Evolutionary conservation across 2,329 filamentous ascomycete genomes (phyloP).

Genomic region (Harringtonia aguacate): DNA sequence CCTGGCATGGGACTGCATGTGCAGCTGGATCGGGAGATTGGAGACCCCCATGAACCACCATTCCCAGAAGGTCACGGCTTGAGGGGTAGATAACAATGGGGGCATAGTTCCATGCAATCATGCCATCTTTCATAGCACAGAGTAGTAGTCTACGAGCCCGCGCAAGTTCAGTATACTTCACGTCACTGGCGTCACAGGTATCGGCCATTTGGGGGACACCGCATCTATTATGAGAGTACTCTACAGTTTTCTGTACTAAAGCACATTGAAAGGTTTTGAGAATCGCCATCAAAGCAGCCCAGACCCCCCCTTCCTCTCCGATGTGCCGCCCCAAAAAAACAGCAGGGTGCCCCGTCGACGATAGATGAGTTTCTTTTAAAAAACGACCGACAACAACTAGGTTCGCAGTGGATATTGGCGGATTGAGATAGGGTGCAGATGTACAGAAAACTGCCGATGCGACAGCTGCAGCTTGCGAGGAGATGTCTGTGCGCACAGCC

Average conservation of each 20-base stretch:
- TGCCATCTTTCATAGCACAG: no score
- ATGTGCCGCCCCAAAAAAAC: not conserved
- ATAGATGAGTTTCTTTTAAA: not conserved
- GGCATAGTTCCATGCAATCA: no score
- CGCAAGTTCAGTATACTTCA: no score
- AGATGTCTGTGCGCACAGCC: no score
- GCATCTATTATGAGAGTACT: slow-evolving; percentile 1
- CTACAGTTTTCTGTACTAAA: slow-evolving; percentile 1
- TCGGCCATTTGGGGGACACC: not conserved
- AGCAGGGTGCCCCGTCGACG: not conserved
- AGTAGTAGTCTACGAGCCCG: no score
- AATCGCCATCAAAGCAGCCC: slow-evolving; percentile 1
- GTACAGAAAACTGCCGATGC: slow-evolving; percentile 3
- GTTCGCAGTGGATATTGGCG: slow-evolving; percentile 7
- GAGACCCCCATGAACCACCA: no score
- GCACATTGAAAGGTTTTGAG: not conserved
- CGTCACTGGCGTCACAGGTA: not conserved
- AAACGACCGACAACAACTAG: not conserved
- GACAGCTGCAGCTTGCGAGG: not conserved
- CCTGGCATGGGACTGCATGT: no score
- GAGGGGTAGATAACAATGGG: no score
- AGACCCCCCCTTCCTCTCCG: not conserved
- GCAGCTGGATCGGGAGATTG: no score
- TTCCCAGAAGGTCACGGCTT: no score
- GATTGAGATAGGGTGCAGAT: slow-evolving; percentile 2